Evolutionary conservation across 441 rosid genomes (phyloP).

Genomic region (Francoa sonchifolia): DNA sequence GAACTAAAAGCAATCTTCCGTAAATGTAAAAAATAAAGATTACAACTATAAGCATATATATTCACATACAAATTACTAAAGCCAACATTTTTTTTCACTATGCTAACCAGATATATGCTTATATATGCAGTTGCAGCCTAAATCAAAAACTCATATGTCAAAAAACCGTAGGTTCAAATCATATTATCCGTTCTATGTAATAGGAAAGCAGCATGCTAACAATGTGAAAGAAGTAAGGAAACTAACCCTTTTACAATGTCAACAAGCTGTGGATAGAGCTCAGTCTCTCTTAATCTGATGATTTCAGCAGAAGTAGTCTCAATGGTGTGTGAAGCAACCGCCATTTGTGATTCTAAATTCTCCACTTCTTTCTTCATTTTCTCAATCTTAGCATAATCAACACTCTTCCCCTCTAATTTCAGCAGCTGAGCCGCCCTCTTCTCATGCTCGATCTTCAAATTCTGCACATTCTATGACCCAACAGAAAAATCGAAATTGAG

Average conservation of each 20-base stretch:
- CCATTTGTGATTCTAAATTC: slow-evolving; percentile 70
- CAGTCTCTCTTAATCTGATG: slow-evolving; percentile 61
- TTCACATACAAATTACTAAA: too few relatives aligned
- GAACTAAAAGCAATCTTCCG: too few relatives aligned
- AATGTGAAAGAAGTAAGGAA: not conserved
- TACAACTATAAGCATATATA: too few relatives aligned
- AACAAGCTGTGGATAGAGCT: slow-evolving; percentile 78
- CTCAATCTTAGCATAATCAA: slow-evolving; percentile 63
- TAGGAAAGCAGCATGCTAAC: not conserved
- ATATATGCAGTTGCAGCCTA: too few relatives aligned
- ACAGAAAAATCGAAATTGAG: not conserved
- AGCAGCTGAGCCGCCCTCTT: slow-evolving; percentile 62
- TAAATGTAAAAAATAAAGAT: too few relatives aligned
- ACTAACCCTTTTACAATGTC: slow-evolving; percentile 85
- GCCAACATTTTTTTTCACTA: too few relatives aligned
- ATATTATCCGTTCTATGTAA: not conserved
- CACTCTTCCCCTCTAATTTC: slow-evolving; percentile 75
- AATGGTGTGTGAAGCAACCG: slow-evolving; percentile 71
- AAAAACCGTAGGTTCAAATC: not conserved
- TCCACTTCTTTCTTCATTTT: slow-evolving; percentile 76
- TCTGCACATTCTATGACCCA: slow-evolving; percentile 45
- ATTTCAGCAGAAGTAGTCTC: slow-evolving; percentile 74
- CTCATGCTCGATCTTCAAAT: slow-evolving; percentile 68
- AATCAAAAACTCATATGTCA: too few relatives aligned
- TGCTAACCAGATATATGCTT: too few relatives aligned